These are phyloP conservation scores for Boeremia lycopersici DNA, from an alignment of 2,329 filamentous ascomycete genomes.

Conservation along the genomic window DNA sequence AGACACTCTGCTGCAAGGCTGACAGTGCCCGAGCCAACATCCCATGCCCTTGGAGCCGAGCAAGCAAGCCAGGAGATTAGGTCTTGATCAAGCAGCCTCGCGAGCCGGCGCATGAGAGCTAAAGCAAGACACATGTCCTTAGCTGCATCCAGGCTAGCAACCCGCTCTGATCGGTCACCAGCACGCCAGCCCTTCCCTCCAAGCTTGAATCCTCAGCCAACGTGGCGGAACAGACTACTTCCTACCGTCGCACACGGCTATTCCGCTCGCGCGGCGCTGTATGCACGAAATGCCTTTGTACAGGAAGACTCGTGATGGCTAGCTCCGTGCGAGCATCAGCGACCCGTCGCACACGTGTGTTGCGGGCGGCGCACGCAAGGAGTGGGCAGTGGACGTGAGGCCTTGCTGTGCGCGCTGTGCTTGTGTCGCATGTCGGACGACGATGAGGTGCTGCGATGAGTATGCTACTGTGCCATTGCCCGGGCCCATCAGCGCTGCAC, in stretches of 20 bases:
- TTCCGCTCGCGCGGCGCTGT: conserved; percentile 27
- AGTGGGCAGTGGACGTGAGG: conserved; percentile 7
- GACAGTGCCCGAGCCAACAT: conserved; percentile 9
- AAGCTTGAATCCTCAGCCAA: conserved; percentile 28
- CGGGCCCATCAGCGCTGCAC: conserved; percentile 4
- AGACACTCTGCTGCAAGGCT: conserved; percentile 22
- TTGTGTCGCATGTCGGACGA: conserved; percentile 14
- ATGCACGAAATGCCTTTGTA: conserved; percentile 30
- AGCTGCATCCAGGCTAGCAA: conserved; percentile 11
- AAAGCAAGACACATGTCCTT: conserved; percentile 11
- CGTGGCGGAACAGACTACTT: conserved; percentile 32
- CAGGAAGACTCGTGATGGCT: conserved; percentile 13
- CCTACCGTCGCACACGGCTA: conserved; percentile 24
- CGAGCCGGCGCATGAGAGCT: conserved; percentile 14
- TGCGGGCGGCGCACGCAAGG: conserved; percentile 14
- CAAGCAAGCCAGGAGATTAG: conserved; percentile 13
- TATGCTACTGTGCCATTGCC: conserved; percentile 14
- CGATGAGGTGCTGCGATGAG: conserved; percentile 3
- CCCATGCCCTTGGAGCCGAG: conserved; percentile 9
- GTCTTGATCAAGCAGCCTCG: conserved; percentile 10
- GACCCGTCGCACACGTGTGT: conserved; percentile 21
- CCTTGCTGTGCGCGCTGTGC: conserved; percentile 14
- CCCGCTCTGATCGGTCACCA: conserved; percentile 7
- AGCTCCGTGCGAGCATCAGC: conserved; percentile 18
- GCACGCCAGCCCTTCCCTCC: conserved; percentile 9